Evolutionary conservation across 139 green algal genomes (phyloP), one percentile per base, ranked within the genome.

Genomic region (Klebsormidium nitens): DNA sequence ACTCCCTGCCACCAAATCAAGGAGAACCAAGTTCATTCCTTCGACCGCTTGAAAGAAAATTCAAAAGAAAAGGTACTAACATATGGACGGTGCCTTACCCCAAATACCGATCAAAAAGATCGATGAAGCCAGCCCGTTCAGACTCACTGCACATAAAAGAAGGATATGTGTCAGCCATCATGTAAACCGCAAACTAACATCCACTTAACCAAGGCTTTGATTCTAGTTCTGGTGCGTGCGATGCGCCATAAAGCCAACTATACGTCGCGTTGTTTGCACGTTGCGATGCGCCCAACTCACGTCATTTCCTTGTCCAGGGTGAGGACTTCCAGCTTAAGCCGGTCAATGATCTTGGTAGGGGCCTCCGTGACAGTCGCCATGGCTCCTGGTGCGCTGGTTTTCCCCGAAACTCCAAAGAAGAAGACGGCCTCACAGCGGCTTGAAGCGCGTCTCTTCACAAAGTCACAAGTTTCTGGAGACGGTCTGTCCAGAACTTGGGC

Each of bases 231-330:
- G 32, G 4, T 14, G 23, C 32, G 26, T 64, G 57, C 35, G n/a
- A n/a, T n/a, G n/a, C n/a, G n/a, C n/a, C n/a, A n/a, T n/a, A n/a
- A n/a, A n/a, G n/a, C n/a, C n/a, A n/a, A n/a, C n/a, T n/a, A n/a
- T n/a, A n/a, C n/a, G n/a, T n/a, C n/a, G n/a, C n/a, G n/a, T n/a
- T n/a, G n/a, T n/a, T n/a, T n/a, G n/a, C n/a, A n/a, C n/a, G n/a
- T n/a, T n/a, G n/a, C n/a, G n/a, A 65, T 28, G 23, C 5, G 23
- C 19, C 14, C 17, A 28, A 47, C 58, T 29, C 11, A 65, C 58
- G 36, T 65, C 5, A 65, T 65, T 31, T 65, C 58, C n/a, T n/a
- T n/a, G 23, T 65, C 58, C 2, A 65, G 28, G 23, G 58, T 65
- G 14, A 36, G 36, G 14, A 42, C 36, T 42, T 65, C 58, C 32